Conservation (phyloP, 2,329 filamentous ascomycete species). For the Aspergillus calidoustus region DNA sequence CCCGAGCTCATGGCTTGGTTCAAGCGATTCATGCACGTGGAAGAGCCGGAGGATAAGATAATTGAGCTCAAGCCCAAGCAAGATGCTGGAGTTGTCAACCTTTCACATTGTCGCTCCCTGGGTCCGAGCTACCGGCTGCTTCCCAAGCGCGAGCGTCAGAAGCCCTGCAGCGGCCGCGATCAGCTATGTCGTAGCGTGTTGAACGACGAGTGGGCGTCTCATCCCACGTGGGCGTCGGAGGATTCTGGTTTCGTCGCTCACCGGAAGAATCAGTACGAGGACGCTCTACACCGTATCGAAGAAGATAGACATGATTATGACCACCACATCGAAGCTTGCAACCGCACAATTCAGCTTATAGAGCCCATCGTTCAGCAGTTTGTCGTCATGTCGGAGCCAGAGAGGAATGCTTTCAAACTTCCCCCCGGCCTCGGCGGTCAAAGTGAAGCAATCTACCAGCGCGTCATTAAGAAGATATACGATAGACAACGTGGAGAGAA, state of each 20-base stretch:
- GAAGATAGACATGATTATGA: slow-evolving; percentile 99
- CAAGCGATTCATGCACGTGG: slow-evolving; percentile 77
- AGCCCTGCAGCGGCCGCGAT: slow-evolving; percentile 90
- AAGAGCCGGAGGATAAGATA: slow-evolving; percentile 73
- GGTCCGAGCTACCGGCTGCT: slow-evolving; percentile 94
- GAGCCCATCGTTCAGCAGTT: slow-evolving; percentile 94
- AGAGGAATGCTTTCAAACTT: slow-evolving; percentile 76
- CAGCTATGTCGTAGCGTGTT: slow-evolving; percentile 91
- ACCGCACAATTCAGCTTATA: slow-evolving; percentile 92
- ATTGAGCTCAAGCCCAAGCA: slow-evolving; percentile 78
- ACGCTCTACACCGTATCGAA: slow-evolving; percentile 92
- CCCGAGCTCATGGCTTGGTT: slow-evolving; percentile 88
- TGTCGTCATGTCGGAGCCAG: slow-evolving; percentile 73
- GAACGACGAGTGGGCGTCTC: slow-evolving; percentile 98
- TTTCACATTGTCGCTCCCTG: slow-evolving; percentile 94
- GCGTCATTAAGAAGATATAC: slow-evolving; percentile 97
- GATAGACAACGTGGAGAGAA: slow-evolving; percentile 80
- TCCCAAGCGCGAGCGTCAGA: slow-evolving; percentile 86
- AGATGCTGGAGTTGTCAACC: slow-evolving; percentile 77
- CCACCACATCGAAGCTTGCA: slow-evolving; percentile 94
- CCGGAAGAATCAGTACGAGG: slow-evolving; percentile 93
- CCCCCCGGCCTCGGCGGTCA: slow-evolving; percentile 85
- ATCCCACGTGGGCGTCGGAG: slow-evolving; percentile 98
- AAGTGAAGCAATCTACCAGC: slow-evolving; percentile 95
- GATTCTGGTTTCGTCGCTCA: slow-evolving; percentile 98